phyloP scores from a whole-genome alignment of 1,139 yeast genomes.

The Saccharomyces hybrid region DNA sequence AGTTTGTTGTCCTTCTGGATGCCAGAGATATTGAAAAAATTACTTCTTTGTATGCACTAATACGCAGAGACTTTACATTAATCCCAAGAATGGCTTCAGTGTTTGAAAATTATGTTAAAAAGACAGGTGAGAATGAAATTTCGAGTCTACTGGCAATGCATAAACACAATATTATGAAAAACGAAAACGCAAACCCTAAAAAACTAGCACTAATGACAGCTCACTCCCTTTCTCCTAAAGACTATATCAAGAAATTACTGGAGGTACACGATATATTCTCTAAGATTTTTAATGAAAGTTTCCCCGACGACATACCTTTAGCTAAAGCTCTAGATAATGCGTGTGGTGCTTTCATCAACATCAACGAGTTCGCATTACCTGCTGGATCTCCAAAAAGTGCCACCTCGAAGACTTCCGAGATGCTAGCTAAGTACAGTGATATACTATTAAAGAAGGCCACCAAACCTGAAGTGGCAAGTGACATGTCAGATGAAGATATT shows the following conservation, averaged over 20 bases:
- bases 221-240: conserved; percentile 44
- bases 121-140: conserved; percentile 29
- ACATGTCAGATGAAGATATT: conserved; percentile 71
- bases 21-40: conserved; percentile 72
- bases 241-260: conserved; percentile 71
- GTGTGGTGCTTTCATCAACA: conserved; percentile 76
- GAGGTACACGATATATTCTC: conserved; percentile 44
- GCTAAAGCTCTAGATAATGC: conserved; percentile 87
- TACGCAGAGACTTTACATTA: conserved; percentile 47
- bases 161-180: conserved; percentile 15
- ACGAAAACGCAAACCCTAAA: conserved; percentile 11
- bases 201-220: conserved; percentile 15
- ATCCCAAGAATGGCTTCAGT: conserved; percentile 62
- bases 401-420: conserved; percentile 73
- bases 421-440: conserved; percentile 85
- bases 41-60: conserved; percentile 65
- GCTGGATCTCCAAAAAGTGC: conserved; percentile 40
- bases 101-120: conserved; percentile 66
- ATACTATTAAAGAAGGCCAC: conserved; percentile 67
- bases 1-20: conserved; percentile 64
- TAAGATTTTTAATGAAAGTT: conserved; percentile 62
- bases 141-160: conserved; percentile 20
- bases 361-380: conserved; percentile 72
- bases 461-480: conserved; percentile 54
- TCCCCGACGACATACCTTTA: conserved; percentile 69